A percentile compares a stretch with the other conserved stretches of the same genome.
Conservation (phyloP, 139 green algal genomes). For the Chlorella ohadii region DNA sequence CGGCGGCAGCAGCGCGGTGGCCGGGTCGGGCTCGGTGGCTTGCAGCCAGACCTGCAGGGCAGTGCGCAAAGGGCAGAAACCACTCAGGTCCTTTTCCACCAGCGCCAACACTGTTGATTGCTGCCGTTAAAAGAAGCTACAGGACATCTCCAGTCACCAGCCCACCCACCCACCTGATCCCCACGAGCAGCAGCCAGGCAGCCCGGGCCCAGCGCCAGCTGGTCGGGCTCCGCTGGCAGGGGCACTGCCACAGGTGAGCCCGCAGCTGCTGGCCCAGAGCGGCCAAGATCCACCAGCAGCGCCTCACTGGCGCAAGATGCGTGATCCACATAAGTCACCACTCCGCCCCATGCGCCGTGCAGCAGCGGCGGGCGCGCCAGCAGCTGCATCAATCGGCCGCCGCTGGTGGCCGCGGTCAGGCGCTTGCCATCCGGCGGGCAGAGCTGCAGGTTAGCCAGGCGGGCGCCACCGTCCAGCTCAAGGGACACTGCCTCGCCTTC, state of each 20-base stretch:
- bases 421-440: constrained; percentile 69
- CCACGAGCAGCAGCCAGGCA: constrained; percentile 79
- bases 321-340: background rate
- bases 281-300: background rate
- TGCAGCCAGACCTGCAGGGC: constrained; percentile 8
- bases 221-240: constrained; percentile 73
- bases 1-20: background rate
- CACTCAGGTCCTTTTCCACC: too few species aligned
- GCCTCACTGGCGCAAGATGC: background rate
- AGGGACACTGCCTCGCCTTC: constrained; percentile 64
- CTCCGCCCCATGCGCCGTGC: constrained; percentile 8
- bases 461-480: constrained; percentile 60
- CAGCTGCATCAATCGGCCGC: constrained; percentile 14
- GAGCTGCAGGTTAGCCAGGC: constrained; percentile 58
- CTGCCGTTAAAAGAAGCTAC: too few species aligned
- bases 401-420: constrained; percentile 62
- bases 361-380: constrained; percentile 10
- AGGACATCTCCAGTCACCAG: too few species aligned
- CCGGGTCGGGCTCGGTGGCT: background rate
- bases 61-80: too few species aligned
- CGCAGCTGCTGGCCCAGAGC: background rate
- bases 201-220: constrained; percentile 69
- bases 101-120: too few species aligned
- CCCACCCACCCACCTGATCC: constrained; percentile 63
- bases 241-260: constrained; percentile 45